phyloP scores from a whole-genome alignment of 805 yeast species.

The Kodamaea leandrae region DNA sequence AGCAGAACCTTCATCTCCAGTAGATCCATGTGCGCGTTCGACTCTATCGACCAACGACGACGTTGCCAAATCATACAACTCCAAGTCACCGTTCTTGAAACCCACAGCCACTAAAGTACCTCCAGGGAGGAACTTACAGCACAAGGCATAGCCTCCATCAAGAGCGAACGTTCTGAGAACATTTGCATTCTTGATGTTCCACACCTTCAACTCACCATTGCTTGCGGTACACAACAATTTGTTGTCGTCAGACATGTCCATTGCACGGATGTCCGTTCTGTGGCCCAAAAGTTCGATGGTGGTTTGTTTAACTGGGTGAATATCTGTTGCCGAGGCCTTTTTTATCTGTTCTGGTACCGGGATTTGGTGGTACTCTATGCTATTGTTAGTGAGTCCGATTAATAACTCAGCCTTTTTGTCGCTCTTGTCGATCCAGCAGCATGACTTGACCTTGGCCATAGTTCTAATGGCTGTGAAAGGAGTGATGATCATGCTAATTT shows the following conservation, averaged over 20 bases:
- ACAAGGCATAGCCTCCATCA: constrained; percentile 82
- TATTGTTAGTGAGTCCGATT: constrained; percentile 67
- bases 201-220: constrained; percentile 81
- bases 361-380: constrained; percentile 65
- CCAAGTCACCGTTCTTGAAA: constrained; percentile 81
- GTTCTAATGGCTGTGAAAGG: constrained; percentile 70
- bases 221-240: constrained; percentile 84
- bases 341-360: constrained; percentile 54
- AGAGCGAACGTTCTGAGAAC: constrained; percentile 74
- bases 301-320: constrained; percentile 47
- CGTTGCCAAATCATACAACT: constrained; percentile 81
- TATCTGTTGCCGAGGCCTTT: constrained; percentile 45
- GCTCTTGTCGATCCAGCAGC: constrained; percentile 54
- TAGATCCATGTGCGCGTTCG: constrained; percentile 59
- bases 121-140: constrained; percentile 84
- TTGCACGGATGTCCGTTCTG: constrained; percentile 81
- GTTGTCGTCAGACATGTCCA: constrained; percentile 79
- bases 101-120: constrained; percentile 85
- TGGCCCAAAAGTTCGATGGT: constrained; percentile 80
- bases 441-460: constrained; percentile 58
- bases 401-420: constrained; percentile 57
- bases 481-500: constrained; percentile 59
- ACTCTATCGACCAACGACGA: constrained; percentile 69
- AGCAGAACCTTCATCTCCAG: constrained; percentile 44
- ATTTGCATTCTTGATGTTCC: constrained; percentile 73